phyloP scores from a whole-genome alignment of 768 basidiomycete genomes.

The Lactarius hatsudake region DNA sequence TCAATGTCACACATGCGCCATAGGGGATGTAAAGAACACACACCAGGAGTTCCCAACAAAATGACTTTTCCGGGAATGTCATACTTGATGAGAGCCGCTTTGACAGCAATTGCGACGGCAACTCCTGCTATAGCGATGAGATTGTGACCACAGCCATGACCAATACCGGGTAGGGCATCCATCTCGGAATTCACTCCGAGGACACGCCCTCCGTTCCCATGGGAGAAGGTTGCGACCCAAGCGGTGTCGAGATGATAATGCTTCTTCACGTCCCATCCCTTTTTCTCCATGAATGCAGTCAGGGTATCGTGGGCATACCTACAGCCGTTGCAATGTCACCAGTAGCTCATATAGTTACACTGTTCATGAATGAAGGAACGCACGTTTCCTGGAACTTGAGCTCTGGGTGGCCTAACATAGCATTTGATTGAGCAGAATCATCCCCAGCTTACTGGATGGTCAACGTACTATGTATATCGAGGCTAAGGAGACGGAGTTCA shows the following conservation, averaged over 20 bases:
- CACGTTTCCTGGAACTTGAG: slow-evolving; percentile 68
- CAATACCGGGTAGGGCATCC: slow-evolving; percentile 40
- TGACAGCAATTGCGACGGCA: slow-evolving; percentile 67
- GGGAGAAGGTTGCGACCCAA: slow-evolving; percentile 66
- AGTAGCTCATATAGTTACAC: not conserved
- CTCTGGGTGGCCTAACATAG: slow-evolving; percentile 61
- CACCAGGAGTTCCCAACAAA: slow-evolving; percentile 77
- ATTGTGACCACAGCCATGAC: slow-evolving; percentile 82
- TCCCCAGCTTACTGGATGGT: not conserved
- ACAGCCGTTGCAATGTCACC: not conserved
- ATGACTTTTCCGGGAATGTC: slow-evolving; percentile 66
- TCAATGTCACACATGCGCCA: not conserved
- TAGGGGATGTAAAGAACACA: slow-evolving; percentile 6
- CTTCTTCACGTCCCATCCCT: slow-evolving; percentile 61
- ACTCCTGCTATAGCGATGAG: slow-evolving; percentile 76
- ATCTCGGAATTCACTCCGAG: slow-evolving; percentile 81
- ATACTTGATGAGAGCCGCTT: slow-evolving; percentile 56
- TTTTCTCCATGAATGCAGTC: slow-evolving; percentile 61
- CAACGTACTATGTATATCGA: slow-evolving; percentile 66
- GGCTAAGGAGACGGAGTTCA: slow-evolving; percentile 58
- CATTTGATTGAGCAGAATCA: slow-evolving; percentile 1
- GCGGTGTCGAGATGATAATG: slow-evolving; percentile 68
- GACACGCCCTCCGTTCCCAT: slow-evolving; percentile 63
- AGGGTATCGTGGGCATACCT: slow-evolving; percentile 73
- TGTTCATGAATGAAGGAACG: slow-evolving; percentile 9